Evolutionary conservation across 768 basidiomycete genomes (phyloP).

Genomic region (Xerocomus potaroensis): DNA sequence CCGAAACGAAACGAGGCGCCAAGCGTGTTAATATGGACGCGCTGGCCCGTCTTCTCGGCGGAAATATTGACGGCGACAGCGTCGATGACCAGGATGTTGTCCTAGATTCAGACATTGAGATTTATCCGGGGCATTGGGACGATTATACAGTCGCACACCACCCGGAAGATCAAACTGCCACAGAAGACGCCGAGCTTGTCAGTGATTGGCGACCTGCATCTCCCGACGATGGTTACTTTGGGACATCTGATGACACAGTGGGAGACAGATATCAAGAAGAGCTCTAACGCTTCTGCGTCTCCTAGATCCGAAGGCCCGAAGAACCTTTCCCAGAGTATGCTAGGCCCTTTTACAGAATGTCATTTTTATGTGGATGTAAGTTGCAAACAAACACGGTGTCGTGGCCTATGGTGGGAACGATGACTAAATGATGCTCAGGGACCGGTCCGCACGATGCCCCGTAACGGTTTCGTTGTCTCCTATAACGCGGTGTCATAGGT

Average conservation of each 20-base stretch:
- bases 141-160: slow-evolving; percentile 7
- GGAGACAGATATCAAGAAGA: slow-evolving; percentile 31
- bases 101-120: slow-evolving; percentile 23
- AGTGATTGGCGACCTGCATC: slow-evolving; percentile 45
- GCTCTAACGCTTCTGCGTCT: slow-evolving; percentile 9
- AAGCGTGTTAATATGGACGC: slow-evolving; percentile 55
- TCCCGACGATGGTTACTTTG: slow-evolving; percentile 25
- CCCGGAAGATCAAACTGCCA: slow-evolving; percentile 4
- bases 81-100: slow-evolving; percentile 15
- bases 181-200: slow-evolving; percentile 34
- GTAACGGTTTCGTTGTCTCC: not conserved
- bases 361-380: not conserved
- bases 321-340: not conserved
- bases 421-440: slow-evolving; percentile 1
- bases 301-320: slow-evolving; percentile 3
- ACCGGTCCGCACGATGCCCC: not conserved
- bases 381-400: not conserved
- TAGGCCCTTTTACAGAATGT: not conserved
- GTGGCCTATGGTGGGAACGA: not conserved
- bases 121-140: slow-evolving; percentile 12
- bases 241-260: slow-evolving; percentile 8
- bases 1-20: slow-evolving; percentile 30
- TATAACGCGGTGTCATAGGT: slow-evolving; percentile 26
- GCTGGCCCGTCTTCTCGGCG: slow-evolving; percentile 46
- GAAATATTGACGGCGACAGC: slow-evolving; percentile 20